Conservation (phyloP, 2,329 filamentous ascomycete genomes). For the Seiridium unicorne region DNA sequence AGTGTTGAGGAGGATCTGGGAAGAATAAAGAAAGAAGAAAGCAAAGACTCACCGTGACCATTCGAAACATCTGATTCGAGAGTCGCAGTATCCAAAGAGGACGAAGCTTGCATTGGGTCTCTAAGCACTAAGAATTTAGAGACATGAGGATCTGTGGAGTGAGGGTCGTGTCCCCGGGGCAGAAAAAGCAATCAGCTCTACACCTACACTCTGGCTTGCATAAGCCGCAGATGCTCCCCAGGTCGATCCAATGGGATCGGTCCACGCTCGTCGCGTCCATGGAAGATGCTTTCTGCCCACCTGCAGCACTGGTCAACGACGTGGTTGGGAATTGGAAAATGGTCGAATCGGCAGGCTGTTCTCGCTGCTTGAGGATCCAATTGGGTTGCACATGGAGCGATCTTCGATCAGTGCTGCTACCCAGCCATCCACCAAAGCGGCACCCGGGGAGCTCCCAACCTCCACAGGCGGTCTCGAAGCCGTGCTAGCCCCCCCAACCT, state of each 20-base stretch:
- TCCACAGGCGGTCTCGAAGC: not conserved
- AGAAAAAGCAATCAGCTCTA: not conserved
- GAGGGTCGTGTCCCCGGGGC: not conserved
- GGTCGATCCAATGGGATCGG: slow-evolving; percentile 7
- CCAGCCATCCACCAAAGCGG: slow-evolving; percentile 7
- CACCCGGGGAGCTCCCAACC: not conserved
- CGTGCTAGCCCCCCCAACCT: not conserved
- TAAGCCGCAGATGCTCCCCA: slow-evolving; percentile 1
- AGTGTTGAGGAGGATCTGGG: too few relatives aligned
- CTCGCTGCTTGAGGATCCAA: slow-evolving; percentile 1
- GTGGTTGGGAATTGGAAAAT: slow-evolving; percentile 8
- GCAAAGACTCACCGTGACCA: too few relatives aligned
- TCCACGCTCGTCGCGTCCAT: slow-evolving; percentile 11
- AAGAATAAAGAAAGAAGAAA: too few relatives aligned
- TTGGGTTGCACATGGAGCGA: slow-evolving; percentile 9
- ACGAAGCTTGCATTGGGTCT: not conserved
- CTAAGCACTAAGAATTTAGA: not conserved
- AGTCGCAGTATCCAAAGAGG: not conserved
- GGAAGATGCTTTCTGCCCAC: slow-evolving; percentile 10
- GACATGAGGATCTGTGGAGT: not conserved
- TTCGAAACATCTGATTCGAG: too few relatives aligned
- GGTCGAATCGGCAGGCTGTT: slow-evolving; percentile 1
- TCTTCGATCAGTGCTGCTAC: slow-evolving; percentile 7
- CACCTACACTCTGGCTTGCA: slow-evolving; percentile 6
- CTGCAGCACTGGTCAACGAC: slow-evolving; percentile 3